Conservation (phyloP, 2,329 filamentous ascomycete genomes). For the Botrytis fragariae region DNA sequence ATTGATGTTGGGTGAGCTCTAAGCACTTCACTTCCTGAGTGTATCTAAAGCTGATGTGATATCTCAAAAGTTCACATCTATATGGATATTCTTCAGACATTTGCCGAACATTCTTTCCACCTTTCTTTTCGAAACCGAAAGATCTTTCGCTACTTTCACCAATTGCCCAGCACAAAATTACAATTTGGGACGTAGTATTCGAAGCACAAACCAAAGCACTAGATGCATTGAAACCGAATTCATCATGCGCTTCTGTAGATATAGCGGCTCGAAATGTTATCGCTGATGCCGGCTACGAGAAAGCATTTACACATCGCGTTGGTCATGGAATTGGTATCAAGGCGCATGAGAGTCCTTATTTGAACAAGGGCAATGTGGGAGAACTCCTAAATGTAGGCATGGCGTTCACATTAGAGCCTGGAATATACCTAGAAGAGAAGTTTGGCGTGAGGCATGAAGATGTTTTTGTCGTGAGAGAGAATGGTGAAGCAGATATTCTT, state of each 20-base stretch:
- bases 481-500: slow-evolving; percentile 53
- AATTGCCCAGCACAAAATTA: slow-evolving; percentile 47
- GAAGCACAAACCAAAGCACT: slow-evolving; percentile 59
- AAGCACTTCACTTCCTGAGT: not conserved
- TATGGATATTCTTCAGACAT: slow-evolving; percentile 64
- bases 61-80: slow-evolving; percentile 49
- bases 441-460: slow-evolving; percentile 65
- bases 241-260: slow-evolving; percentile 58
- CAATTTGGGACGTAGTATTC: slow-evolving; percentile 60
- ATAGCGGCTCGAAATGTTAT: slow-evolving; percentile 59
- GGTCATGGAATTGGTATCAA: slow-evolving; percentile 67
- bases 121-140: slow-evolving; percentile 37
- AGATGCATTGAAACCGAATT: slow-evolving; percentile 48
- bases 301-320: slow-evolving; percentile 59
- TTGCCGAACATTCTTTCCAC: slow-evolving; percentile 58
- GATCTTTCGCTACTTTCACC: slow-evolving; percentile 24
- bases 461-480: slow-evolving; percentile 54
- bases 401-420: slow-evolving; percentile 63
- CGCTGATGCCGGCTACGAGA: slow-evolving; percentile 55
- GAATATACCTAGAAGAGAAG: slow-evolving; percentile 57
- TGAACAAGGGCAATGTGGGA: slow-evolving; percentile 59
- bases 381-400: slow-evolving; percentile 53
- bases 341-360: slow-evolving; percentile 62
- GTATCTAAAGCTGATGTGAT: slow-evolving; percentile 18
- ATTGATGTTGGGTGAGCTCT: slow-evolving; percentile 54